Evolutionary conservation across 768 basidiomycete species (phyloP), one percentile per base, ranked within the genome.

Genomic region (Suillus luteus): DNA sequence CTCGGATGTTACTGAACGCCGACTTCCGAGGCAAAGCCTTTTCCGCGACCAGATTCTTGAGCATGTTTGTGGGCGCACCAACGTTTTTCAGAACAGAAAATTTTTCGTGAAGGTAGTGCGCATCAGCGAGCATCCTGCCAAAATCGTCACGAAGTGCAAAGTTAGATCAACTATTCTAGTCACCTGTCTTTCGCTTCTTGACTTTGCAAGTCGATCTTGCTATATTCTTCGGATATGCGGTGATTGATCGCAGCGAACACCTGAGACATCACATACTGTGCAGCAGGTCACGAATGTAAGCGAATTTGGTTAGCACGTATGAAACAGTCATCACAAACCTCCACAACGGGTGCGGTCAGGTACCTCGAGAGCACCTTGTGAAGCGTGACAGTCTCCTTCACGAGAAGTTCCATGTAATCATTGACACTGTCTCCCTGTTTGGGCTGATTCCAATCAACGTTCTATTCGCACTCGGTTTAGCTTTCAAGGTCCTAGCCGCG

Each of bases 361-460:
- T 97, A 99, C 55, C 96, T 91, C 54, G 93, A 93, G 49, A 99
- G 82, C 59, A 99, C 95, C 74, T 96, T 99, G 79, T 99, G 94
- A 59, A 99, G 82, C 35, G 93, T 96, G 62, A 92, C 90, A 22
- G 95, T 96, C 77, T 99, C 97, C 77, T 95, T 96, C 69, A 96
- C 88, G 48, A 99, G 82, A 62, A 93, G 79, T 70, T 96, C 90
- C 85, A 97, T 95, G 76, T 99, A 99, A n/a, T 85, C 83, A 71
- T 93, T 94, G 62, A 87, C 82, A 37, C 86, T 85, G n/a, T 83
- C 83, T 15, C 79, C 83, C 60, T 86, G 78, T 68, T 79, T 86
- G 37, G 86, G 81, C 41, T 82, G 79, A 61, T 82, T 86, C 94
- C 95, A 98, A 67, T 93, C 84, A 65, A 98, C 83, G 44, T 79